A percentile compares a stretch with the other conserved stretches of the same genome.
These are phyloP conservation scores for Penicillium manginii DNA, from an alignment of 495 filamentous ascomycete species.

Conservation along the genomic window DNA sequence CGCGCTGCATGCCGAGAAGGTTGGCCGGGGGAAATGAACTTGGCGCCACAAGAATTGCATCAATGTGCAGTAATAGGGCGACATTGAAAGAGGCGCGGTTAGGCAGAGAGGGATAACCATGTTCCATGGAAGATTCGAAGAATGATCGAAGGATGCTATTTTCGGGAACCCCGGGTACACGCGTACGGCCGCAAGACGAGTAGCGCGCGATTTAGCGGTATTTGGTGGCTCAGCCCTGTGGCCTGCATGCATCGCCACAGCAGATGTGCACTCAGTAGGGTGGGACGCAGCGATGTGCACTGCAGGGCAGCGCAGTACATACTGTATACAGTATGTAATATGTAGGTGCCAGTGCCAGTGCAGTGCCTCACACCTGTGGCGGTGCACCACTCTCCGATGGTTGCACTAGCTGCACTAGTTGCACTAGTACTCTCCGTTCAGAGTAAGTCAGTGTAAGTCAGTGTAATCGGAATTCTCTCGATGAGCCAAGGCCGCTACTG, in stretches of 20 bases:
- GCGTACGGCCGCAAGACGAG: not conserved
- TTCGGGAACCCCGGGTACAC: conserved; percentile 1
- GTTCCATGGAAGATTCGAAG: conserved; percentile 22
- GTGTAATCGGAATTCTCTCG: too few species aligned
- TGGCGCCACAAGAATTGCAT: conserved; percentile 3
- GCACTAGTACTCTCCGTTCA: too few species aligned
- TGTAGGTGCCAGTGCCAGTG: too few species aligned
- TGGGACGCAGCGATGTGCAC: not conserved
- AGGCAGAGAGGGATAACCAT: not conserved
- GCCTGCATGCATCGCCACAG: not conserved
- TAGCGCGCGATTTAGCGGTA: conserved; percentile 3
- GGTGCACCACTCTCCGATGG: not conserved
- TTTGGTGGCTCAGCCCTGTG: conserved; percentile 18
- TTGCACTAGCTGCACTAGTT: too few species aligned
- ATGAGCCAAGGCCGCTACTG: too few species aligned
- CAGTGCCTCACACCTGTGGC: not conserved
- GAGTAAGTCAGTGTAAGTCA: too few species aligned
- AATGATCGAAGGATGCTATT: conserved; percentile 22
- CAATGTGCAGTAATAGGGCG: not conserved
- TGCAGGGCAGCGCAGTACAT: conserved; percentile 12
- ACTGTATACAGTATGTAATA: not conserved
- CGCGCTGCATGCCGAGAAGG: conserved; percentile 1
- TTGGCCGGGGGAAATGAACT: not conserved
- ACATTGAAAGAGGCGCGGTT: not conserved
- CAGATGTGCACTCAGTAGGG: not conserved